phyloP scores from a whole-genome alignment of 2,329 filamentous ascomycete species.

The Apiospora koreana region DNA sequence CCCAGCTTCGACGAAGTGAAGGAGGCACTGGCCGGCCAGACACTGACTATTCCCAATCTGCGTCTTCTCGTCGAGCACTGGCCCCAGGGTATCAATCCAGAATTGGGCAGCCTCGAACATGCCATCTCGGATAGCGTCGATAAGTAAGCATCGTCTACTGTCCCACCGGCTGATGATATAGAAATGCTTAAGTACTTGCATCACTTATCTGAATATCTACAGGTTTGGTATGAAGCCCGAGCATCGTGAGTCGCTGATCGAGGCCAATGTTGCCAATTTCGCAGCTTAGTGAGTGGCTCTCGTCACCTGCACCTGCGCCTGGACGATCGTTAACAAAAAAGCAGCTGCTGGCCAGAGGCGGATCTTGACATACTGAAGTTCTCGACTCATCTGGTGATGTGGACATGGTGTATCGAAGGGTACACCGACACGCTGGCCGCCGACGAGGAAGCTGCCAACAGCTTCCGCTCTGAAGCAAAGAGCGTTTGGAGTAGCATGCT shows the following conservation, averaged over 20 bases:
- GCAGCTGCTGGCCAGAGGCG: background rate
- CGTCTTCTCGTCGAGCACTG: background rate
- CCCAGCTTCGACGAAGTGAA: background rate
- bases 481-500: background rate
- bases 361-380: background rate
- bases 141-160: background rate
- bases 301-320: no score
- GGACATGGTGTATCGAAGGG: background rate
- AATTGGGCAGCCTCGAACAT: background rate
- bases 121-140: background rate
- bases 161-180: background rate
- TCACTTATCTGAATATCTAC: background rate
- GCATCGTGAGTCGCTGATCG: background rate
- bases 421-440: background rate
- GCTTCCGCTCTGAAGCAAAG: background rate
- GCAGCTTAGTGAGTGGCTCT: background rate
- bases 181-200: background rate
- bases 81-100: background rate
- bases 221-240: background rate
- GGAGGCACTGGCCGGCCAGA: background rate
- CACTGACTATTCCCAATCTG: background rate
- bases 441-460: background rate
- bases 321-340: background rate
- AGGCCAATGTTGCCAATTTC: background rate
- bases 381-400: background rate